Evolutionary conservation across 2,329 filamentous ascomycete species (phyloP), one percentile per base, ranked within the genome.

Genomic region (Verticillium dahliae): DNA sequence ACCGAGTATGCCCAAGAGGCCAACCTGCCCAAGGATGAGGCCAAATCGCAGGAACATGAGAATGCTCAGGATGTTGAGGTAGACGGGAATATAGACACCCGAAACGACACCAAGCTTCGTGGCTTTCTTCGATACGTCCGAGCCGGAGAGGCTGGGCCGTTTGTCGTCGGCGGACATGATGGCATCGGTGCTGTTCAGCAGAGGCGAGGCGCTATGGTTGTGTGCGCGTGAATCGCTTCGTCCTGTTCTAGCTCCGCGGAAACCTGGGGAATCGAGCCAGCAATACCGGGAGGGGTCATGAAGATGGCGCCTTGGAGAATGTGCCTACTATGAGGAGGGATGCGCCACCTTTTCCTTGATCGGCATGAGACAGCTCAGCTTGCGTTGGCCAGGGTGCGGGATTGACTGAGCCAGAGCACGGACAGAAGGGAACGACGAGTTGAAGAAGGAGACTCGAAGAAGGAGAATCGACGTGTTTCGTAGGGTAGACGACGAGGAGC

Each of bases 31-130:
- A 27, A 96, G 80, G 62, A 96, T 90, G 68, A 92, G 87, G 27
- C 92, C 91, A 73, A 96, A 96, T 27, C 92, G 86, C 68, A 96
- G 80, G 76, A 96, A 96, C 91, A 96, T 96, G 64, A 96, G 83
- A 74, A 96, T 96, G 68, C 90, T 94, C 66, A 96, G 78, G 52
- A 96, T 92, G 73, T 95, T 96, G 67, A 96, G 80, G 64, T 89
- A 93, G n/a, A 92, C 92, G 1, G 92, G 92, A 15, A 96, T 90
- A 72, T 92, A 96, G 57, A 96, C 90, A 7, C 90, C 90, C 4
- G 87, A 90, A 66, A 92, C 86, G 9, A 86, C 88, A 41, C 90
- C 90, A 62, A 96, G 80, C 76, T 95, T 95, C 67, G 82, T 70
- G 64, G 73, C 75, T 68, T 75, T 79, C 62, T 65, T 72, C 37